These are phyloP conservation scores for Xylariaceae sp. DNA, from an alignment of 2,329 filamentous ascomycete genomes.

Conservation along the genomic window DNA sequence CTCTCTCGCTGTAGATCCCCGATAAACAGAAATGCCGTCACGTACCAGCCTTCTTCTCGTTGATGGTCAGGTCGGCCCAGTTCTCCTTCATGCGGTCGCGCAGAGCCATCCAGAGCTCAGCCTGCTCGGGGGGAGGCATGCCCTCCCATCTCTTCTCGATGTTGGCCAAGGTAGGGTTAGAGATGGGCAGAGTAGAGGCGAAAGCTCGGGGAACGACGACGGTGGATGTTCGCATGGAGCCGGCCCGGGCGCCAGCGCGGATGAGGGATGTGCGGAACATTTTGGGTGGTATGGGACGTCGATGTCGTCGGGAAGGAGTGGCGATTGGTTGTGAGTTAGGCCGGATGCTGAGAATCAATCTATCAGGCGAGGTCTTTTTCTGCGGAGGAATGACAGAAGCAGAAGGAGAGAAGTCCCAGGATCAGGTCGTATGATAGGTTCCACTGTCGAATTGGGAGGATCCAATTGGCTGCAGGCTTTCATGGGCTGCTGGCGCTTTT, in stretches of 20 bases:
- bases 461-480: constrained; percentile 11
- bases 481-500: constrained; percentile 20
- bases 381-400: constrained; percentile 18
- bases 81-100: constrained; percentile 98
- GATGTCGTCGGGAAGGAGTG: constrained; percentile 20
- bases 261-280: constrained; percentile 55
- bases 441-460: constrained; percentile 20
- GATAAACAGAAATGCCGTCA: constrained; percentile 31
- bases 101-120: constrained; percentile 97
- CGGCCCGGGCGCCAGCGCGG: constrained; percentile 41
- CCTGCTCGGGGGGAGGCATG: constrained; percentile 98
- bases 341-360: constrained; percentile 10
- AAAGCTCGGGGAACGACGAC: constrained; percentile 45
- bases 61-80: constrained; percentile 90
- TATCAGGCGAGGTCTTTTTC: constrained; percentile 27
- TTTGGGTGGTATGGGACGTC: constrained; percentile 9
- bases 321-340: constrained; percentile 22
- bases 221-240: constrained; percentile 33
- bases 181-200: constrained; percentile 82
- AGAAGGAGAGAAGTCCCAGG: constrained; percentile 9
- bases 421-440: constrained; percentile 27
- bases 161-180: constrained; percentile 93
- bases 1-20: not conserved
- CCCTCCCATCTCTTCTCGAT: constrained; percentile 99
- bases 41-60: constrained; percentile 99